Conservation (phyloP, 2,329 filamentous ascomycete species). For the Fusarium nurragi region DNA sequence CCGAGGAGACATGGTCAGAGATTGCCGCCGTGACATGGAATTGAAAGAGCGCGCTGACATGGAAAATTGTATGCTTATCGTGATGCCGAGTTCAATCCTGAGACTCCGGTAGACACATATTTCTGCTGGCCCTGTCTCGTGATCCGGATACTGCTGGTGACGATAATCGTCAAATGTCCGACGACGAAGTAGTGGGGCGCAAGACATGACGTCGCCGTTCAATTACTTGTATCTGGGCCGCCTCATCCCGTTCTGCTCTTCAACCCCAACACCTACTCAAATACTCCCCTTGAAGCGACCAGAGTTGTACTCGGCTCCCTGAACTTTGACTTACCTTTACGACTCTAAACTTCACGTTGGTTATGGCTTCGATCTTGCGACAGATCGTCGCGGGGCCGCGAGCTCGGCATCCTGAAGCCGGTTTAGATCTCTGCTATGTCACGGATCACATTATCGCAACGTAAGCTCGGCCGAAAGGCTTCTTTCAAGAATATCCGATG, state of each 20-base stretch:
- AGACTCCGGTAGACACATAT: neutral
- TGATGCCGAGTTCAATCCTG: neutral
- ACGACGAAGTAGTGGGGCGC: constrained; percentile 29
- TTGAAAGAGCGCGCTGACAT: neutral
- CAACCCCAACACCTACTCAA: neutral
- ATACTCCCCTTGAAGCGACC: neutral
- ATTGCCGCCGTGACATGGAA: neutral
- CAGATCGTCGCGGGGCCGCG: constrained; percentile 92
- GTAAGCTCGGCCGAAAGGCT: constrained; percentile 48
- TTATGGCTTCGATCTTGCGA: constrained; percentile 80
- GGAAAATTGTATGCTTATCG: neutral
- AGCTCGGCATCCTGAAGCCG: constrained; percentile 83
- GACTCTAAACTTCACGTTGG: neutral
- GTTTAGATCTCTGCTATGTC: constrained; percentile 94
- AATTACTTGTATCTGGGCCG: constrained; percentile 5
- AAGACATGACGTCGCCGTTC: constrained; percentile 39
- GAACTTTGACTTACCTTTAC: neutral
- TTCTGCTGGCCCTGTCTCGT: neutral
- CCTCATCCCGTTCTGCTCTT: constrained; percentile 18
- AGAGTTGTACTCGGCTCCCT: neutral
- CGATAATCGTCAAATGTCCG: constrained; percentile 10
- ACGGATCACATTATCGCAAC: constrained; percentile 78
- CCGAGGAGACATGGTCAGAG: neutral
- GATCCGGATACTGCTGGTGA: constrained; percentile 3
- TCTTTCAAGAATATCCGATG: rapidly evolving